Evolutionary conservation across 345 rosid species (phyloP), one percentile per base, ranked within the genome.

Genomic region (Gossypium herbaceum): DNA sequence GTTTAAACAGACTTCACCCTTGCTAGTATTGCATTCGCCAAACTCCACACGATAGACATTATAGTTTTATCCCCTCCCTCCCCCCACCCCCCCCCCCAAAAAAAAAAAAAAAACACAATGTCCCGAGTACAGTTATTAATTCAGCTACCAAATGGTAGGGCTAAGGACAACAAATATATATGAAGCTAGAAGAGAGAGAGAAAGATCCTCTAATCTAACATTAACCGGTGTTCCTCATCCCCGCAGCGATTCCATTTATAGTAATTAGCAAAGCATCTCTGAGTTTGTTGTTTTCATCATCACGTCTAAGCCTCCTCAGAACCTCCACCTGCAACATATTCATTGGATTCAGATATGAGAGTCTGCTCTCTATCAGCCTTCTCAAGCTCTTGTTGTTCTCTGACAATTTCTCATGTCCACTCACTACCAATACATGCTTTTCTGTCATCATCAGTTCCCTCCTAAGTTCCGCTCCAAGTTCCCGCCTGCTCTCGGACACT

Each of bases 251-350:
- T 50, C 98, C 97, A 59, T 93, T 93, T 48, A 91, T 90, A 48
- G 98, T 93, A 79, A 95, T 91, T n/a, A 90, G 94, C 83, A 93
- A 83, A 19, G 97, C 97, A 84, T 95, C 97, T 77, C 99, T 86
- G 71, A 95, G 93, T 65, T 94, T 89, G 58, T 75, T 77, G 75
- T 95, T 95, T 82, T 91, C 92, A 29, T 89, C 91, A 58, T 95
- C 98, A 2, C 84, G 80, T 82, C 99, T 89, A 77, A 94, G 80
- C 83, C 94, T 91, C 89, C 85, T 94, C 75, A 94, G 85, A n/a
- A 90, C 70, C 85, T 91, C 98, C 52, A 94, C 98, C 79, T 92
- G 98, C 84, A 94, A 71, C 92, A 91, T 73, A 79, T 94, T 94
- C 83, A 94, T 90, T 13, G 98, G 97, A 68, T 92, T 94, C 57